These are phyloP conservation scores for Berberis thunbergii DNA, from an alignment of 164 flowering plant genomes.

Conservation along the genomic window DNA sequence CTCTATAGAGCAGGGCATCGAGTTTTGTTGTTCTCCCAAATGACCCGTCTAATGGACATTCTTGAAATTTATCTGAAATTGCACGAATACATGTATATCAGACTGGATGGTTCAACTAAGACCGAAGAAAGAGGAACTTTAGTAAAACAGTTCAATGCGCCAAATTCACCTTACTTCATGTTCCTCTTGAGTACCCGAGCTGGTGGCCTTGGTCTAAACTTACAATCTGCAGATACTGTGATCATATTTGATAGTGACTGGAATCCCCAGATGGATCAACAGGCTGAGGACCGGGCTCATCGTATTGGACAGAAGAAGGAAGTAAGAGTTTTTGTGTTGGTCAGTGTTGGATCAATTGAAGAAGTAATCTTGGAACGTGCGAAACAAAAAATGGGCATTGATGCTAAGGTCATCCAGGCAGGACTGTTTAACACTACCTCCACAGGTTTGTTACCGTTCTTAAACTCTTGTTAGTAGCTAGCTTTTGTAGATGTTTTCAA, in stretches of 20 bases:
- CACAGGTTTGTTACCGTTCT: conserved; percentile 54
- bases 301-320: conserved; percentile 98
- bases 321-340: conserved; percentile 90
- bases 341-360: conserved; percentile 96
- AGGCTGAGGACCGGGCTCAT: conserved; percentile 98
- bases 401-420: conserved; percentile 98
- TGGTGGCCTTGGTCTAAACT: conserved; percentile 95
- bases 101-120: conserved; percentile 91
- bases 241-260: conserved; percentile 97
- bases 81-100: conserved; percentile 58
- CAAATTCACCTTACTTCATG: conserved; percentile 85
- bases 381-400: conserved; percentile 97
- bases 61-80: conserved; percentile 71
- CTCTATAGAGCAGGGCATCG: conserved; percentile 79
- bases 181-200: conserved; percentile 97
- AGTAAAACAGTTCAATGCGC: conserved; percentile 78
- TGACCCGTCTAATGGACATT: conserved; percentile 84
- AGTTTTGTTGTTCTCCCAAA: conserved; percentile 89
- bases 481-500: too few species aligned
- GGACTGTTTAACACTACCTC: conserved; percentile 97
- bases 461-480: neutral
- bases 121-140: conserved; percentile 82
- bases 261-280: conserved; percentile 99
- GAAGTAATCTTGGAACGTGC: conserved; percentile 96
- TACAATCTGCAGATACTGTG: conserved; percentile 96